Evolutionary conservation across 768 basidiomycete genomes (phyloP).

Genomic region (Crucibulum laeve): DNA sequence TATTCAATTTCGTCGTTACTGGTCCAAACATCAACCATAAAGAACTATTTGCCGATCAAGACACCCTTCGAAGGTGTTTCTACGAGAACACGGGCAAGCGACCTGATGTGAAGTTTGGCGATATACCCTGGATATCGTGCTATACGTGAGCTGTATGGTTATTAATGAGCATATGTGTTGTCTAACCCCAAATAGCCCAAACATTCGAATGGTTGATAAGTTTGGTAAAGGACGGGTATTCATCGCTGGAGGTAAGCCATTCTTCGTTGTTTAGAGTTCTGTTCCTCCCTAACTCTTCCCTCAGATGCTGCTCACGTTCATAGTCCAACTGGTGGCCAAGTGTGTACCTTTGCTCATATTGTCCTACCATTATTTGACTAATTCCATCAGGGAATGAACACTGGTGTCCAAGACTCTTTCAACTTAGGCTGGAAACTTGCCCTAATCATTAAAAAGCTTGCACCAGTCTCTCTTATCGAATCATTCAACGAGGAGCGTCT

Average conservation of each 20-base stretch:
- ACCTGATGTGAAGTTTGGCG: slow-evolving; percentile 18
- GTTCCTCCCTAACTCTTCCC: background rate
- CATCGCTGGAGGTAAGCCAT: slow-evolving; percentile 16
- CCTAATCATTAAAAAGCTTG: slow-evolving; percentile 18
- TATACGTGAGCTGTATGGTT: slow-evolving; percentile 16
- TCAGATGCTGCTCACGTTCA: slow-evolving; percentile 28
- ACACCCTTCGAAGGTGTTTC: slow-evolving; percentile 13
- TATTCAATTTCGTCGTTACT: slow-evolving; percentile 24
- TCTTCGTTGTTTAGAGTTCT: background rate
- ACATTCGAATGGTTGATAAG: slow-evolving; percentile 13
- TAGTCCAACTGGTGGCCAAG: slow-evolving; percentile 26
- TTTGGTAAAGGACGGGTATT: slow-evolving; percentile 10
- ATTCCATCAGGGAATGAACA: slow-evolving; percentile 23
- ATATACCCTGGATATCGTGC: slow-evolving; percentile 20
- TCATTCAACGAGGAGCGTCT: slow-evolving; percentile 25
- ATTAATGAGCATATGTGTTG: background rate
- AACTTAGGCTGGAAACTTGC: slow-evolving; percentile 32
- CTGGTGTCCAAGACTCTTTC: slow-evolving; percentile 23
- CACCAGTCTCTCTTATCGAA: slow-evolving; percentile 18
- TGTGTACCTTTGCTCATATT: too few species aligned
- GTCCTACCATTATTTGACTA: too few species aligned
- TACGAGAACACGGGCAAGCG: slow-evolving; percentile 14
- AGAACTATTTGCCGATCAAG: slow-evolving; percentile 9
- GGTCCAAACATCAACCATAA: slow-evolving; percentile 18
- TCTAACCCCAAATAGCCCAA: slow-evolving; percentile 6